Percentiles rank a stretch among this genome's conserved stretches.
Conservation (phyloP, 2,329 filamentous ascomycete species). For the Clathrospora elynae region DNA sequence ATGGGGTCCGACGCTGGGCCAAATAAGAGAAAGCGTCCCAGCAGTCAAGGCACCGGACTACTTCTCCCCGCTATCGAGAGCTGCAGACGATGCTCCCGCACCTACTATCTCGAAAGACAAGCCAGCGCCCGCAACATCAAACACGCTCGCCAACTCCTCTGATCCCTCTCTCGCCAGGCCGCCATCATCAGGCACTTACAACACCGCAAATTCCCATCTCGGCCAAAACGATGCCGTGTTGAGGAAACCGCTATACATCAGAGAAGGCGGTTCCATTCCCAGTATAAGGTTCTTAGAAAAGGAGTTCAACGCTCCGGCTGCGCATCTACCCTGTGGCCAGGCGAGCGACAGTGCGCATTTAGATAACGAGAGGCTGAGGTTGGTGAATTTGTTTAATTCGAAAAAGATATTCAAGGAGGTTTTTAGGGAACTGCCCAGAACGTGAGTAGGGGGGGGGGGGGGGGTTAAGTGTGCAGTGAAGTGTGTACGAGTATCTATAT, state of each 20-base stretch:
- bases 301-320: constrained; percentile 87
- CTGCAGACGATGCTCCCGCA: constrained; percentile 5
- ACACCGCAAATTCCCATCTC: background rate
- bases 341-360: constrained; percentile 93
- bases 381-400: constrained; percentile 88
- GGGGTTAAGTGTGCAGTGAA: background rate
- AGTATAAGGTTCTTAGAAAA: constrained; percentile 94
- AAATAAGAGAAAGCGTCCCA: constrained; percentile 22
- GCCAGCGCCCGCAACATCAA: constrained; percentile 56
- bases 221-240: background rate
- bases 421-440: constrained; percentile 66
- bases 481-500: background rate
- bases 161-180: constrained; percentile 23
- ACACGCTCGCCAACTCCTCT: constrained; percentile 54
- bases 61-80: constrained; percentile 18
- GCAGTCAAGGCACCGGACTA: constrained; percentile 21
- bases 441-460: constrained; percentile 1
- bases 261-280: constrained; percentile 93
- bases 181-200: constrained; percentile 5
- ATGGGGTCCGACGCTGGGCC: constrained; percentile 67
- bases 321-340: constrained; percentile 91
- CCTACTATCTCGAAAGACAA: constrained; percentile 15
- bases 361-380: constrained; percentile 88
- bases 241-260: constrained; percentile 81
- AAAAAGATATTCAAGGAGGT: constrained; percentile 89